Evolutionary conservation across 306 rosid genomes (phyloP), one percentile per base, ranked within the genome.

Genomic region (Luffa aegyptiaca): DNA sequence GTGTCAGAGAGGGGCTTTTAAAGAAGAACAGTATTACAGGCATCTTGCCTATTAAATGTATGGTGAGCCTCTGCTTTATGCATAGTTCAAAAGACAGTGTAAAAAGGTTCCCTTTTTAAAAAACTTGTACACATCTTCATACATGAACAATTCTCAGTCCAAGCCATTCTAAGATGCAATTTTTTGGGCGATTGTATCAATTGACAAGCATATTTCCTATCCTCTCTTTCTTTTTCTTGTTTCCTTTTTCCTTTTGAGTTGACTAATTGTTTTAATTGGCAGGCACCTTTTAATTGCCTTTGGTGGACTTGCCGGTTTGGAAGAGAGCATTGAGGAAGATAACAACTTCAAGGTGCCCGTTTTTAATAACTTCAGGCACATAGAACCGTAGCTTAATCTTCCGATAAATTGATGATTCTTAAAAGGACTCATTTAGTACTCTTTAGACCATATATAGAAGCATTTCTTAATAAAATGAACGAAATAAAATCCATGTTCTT

Each of bases 261-360:
- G 56, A 49, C 7, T 82, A 80, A 79, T 78, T 68, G 58, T 10
- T 55, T 79, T 36, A 66, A 76, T 85, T 84, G 66, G 66, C 81
- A 95, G 98, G 88, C 98, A 95, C 84, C 86, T 95, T 2, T 82
- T 92, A 80, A 95, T 95, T 86, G 90, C 98, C 80, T 95, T 95
- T 82, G 97, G 98, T 82, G 98, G 98, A 83, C 91, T 93, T 86
- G 97, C 98, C 82, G 98, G 98, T 72, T 89, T 95, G 87, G 98
- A 95, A 87, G 97, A 95, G 90, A 81, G 97, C 84, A 82, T 91
- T 20, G 99, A 95, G 85, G 99, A 95, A 90, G 99, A 95, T 77
- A 79, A 80, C 75, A 83, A 80, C 79, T 83, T 90, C 33, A 91
- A 93, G 96, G 97, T 93, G 88, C 59, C 17, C 35, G 8, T 78